These are phyloP conservation scores for Caryopteris hybrid DNA, from an alignment of 305 asterid genomes.

Conservation along the genomic window DNA sequence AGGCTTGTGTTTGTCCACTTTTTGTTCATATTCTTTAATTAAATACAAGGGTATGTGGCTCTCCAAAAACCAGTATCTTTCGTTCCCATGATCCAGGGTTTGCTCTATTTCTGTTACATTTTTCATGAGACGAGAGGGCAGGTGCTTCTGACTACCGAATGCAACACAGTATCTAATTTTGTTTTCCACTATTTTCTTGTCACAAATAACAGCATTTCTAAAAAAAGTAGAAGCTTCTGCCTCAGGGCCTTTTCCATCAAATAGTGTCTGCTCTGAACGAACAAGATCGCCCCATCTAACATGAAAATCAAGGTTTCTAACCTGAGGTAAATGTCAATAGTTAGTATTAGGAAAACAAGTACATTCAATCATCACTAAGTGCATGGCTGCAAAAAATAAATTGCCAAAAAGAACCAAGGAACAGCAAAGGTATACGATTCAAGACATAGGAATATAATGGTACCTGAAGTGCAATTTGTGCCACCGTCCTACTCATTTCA, in stretches of 20 bases:
- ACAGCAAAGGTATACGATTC: neutral
- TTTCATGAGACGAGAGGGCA: conserved; percentile 91
- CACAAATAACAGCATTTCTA: conserved; percentile 76
- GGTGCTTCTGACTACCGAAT: conserved; percentile 87
- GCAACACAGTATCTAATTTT: conserved; percentile 72
- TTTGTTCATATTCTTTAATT: conserved; percentile 76
- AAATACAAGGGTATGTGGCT: conserved; percentile 73
- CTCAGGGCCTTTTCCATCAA: conserved; percentile 76
- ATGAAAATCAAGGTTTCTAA: conserved; percentile 73
- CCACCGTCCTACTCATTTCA: conserved; percentile 66
- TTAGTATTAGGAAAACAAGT: conserved; percentile 9
- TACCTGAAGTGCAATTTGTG: conserved; percentile 98
- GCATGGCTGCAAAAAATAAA: conserved; percentile 14
- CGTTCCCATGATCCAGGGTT: conserved; percentile 48
- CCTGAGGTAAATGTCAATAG: conserved; percentile 48
- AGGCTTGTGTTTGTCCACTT: conserved; percentile 36
- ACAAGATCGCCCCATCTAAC: conserved; percentile 87
- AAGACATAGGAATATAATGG: conserved; percentile 2
- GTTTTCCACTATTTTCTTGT: conserved; percentile 46
- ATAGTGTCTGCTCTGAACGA: conserved; percentile 61
- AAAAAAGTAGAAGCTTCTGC: conserved; percentile 74
- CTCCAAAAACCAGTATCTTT: conserved; percentile 88
- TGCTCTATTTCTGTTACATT: conserved; percentile 58
- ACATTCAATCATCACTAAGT: neutral
- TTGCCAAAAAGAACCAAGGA: neutral